Evolutionary conservation across 768 basidiomycete species (phyloP), one percentile per base, ranked within the genome.

Genomic region (Amylocystis lapponica): DNA sequence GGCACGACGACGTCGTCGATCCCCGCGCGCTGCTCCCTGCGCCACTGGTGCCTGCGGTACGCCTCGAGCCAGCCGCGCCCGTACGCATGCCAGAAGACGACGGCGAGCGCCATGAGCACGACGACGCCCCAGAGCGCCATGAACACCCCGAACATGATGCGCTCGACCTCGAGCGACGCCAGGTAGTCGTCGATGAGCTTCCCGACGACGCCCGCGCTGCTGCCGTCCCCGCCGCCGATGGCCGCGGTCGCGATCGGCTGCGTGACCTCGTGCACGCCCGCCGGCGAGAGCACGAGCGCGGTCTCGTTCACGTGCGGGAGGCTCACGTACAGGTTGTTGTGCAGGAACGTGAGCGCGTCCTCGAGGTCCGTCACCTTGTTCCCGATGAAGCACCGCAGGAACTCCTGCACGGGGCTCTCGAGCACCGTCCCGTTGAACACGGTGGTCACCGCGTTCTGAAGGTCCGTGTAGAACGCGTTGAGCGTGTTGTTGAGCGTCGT

Each of bases 301-400:
- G 75, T 73, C 39, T 85, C 68, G 46, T 90, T 84, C 44, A 97
- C 75, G 35, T 75, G 78, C 0, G 93, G 86, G 46, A 98, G 73
- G 54, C 87, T 66, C 55, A 98, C 70, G 36, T 81, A 70, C 36
- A 94, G 80, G 64, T 96, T 90, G 49, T 91, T 68, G 59, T 95
- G 83, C 49, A 98, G 68, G 75, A 95, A 97, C 0, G 92, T 97
- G 30, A 96, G 70, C 5, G 86, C 92, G 14, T 80, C 72, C 64
- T 94, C 90, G 55, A 98, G 71, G 9, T 84, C 88, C 43, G 81
- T 69, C 36, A 98, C 83, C 61, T 98, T 98, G 47, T 76, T 74
- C n/a, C 95, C 95, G 52, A 98, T 76, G 56, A 97, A 74, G 59
- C 95, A 97, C 55, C 70, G 77, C 56, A 96, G 66, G 58, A 98